Base-by-base conservation (phyloP, 2,329 filamentous ascomycete species). In the Neofusicoccum kwambonambiense region DNA sequence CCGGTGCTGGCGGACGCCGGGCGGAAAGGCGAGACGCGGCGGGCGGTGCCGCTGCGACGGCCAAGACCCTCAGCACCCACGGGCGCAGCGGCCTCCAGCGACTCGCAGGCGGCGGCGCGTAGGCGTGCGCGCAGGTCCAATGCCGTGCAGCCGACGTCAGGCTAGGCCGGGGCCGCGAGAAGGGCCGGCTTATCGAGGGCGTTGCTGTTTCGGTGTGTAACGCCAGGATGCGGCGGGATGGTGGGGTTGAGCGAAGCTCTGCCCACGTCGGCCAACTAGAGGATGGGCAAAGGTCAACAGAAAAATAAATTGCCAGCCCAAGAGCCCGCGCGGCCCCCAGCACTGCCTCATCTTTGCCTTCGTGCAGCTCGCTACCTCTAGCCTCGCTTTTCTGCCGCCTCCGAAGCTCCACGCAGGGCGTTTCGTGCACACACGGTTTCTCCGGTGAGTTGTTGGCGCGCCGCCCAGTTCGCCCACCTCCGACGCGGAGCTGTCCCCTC, bases 171-270 rank as follows among this genome's bases (percentile, higher is more conserved):
- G 54, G 39, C 56, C 27, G 56, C 15, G 4, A 60, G 31, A 60
- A 60, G 56, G 41, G 56, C 56, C 56, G 56, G 42, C 56, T 60
- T 60, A 60, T 60, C 56, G 42, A 44, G 42, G 9, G 42, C 13
- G 42, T 44, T 44, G 56, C 47, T 44, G 56, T 60, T 60, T 60
- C 56, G 56, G 56, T 60, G 56, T 60, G 56, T 60, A 60, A 60
- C 56, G 56, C 41, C 42, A 58, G 54, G 54, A 34, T 31, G 56
- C 42, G 34, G 56, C 56, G 56, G 41, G 56, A 60, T 60, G 56
- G 50, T 44, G 42, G 42, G 42, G 42, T 44, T 44, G 37, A 15
- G 37, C 37, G 27, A 39, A 57, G 54, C 54, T 57, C 54, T 56
- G 52, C 52, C 27, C 27, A 31, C 27, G 27, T 31, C 27, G 27